Evolutionary conservation across 176 grass and related monocot genomes (phyloP).

Genomic region (Carex myosuroides): DNA sequence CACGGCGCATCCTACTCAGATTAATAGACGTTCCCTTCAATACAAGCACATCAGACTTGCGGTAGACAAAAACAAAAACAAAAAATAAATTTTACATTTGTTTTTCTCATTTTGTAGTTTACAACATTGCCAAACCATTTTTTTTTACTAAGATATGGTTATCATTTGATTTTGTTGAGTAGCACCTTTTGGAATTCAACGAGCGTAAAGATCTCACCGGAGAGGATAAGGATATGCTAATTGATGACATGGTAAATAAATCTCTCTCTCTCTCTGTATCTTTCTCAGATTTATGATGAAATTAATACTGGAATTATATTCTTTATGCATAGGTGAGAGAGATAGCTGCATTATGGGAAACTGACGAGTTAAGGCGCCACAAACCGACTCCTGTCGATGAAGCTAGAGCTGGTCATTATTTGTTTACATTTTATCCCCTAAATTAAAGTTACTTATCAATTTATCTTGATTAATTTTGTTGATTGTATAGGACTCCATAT

Average conservation of each 20-base stretch:
- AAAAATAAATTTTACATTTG: not conserved
- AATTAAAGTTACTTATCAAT: not conserved
- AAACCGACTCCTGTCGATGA: slow-evolving; percentile 97
- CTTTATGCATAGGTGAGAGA: slow-evolving; percentile 50
- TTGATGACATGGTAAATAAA: slow-evolving; percentile 81
- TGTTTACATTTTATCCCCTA: not conserved
- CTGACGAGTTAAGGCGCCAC: slow-evolving; percentile 87
- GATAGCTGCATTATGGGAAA: slow-evolving; percentile 93
- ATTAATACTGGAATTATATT: not conserved
- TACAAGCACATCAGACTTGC: slow-evolving; percentile 91
- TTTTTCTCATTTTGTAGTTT: slow-evolving; percentile 2
- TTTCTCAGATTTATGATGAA: not conserved
- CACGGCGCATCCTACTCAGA: slow-evolving; percentile 93
- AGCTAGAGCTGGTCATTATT: slow-evolving; percentile 64
- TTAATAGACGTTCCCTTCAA: slow-evolving; percentile 81
- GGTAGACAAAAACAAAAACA: slow-evolving; percentile 30
- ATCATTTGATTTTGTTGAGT: slow-evolving; percentile 11
- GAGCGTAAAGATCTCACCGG: slow-evolving; percentile 78
- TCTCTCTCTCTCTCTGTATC: not conserved
- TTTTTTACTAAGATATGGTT: not conserved
- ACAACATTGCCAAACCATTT: not conserved
- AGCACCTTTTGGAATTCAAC: slow-evolving; percentile 94
- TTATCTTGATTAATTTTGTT: not conserved
- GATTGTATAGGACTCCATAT: slow-evolving; percentile 63
- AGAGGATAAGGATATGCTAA: slow-evolving; percentile 89